phyloP scores from a whole-genome alignment of 2,329 filamentous ascomycete species.

The Didymosphaeria variabile region DNA sequence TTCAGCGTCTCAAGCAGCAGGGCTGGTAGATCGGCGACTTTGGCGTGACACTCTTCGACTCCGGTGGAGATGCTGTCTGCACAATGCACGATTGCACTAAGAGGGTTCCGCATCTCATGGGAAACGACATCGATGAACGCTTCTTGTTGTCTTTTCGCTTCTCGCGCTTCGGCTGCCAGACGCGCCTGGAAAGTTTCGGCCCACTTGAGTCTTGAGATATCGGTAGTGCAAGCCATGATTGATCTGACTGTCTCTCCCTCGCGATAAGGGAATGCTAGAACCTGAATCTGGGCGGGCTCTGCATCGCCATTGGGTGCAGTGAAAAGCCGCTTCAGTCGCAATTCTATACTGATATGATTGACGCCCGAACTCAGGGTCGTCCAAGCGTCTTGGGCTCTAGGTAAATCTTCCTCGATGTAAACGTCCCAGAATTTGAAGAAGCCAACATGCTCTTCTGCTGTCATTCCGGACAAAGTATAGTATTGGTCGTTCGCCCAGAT shows the following conservation, averaged over 20 bases:
- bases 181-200: constrained; percentile 50
- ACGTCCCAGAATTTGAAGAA: constrained; percentile 36
- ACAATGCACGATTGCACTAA: constrained; percentile 55
- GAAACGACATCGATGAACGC: constrained; percentile 51
- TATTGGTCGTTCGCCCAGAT: constrained; percentile 49
- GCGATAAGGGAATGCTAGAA: constrained; percentile 47
- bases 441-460: constrained; percentile 26
- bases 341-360: constrained; percentile 37
- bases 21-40: constrained; percentile 32
- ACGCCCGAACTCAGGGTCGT: constrained; percentile 32
- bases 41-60: constrained; percentile 40
- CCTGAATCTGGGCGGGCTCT: constrained; percentile 42
- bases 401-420: constrained; percentile 39
- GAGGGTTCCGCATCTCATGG: constrained; percentile 58
- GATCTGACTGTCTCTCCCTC: constrained; percentile 41
- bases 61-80: constrained; percentile 54
- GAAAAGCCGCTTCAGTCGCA: constrained; percentile 43
- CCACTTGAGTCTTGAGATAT: constrained; percentile 52
- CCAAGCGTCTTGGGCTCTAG: constrained; percentile 37
- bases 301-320: constrained; percentile 41
- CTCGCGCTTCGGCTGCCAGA: constrained; percentile 48
- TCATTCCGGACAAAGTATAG: constrained; percentile 38
- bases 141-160: constrained; percentile 51
- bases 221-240: constrained; percentile 51
- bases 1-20: constrained; percentile 37